Percentiles rank a stretch among this genome's conserved stretches.
Evolutionary conservation across 2,329 filamentous ascomycete species (phyloP).

Genomic region (Fusarium xylarioides): DNA sequence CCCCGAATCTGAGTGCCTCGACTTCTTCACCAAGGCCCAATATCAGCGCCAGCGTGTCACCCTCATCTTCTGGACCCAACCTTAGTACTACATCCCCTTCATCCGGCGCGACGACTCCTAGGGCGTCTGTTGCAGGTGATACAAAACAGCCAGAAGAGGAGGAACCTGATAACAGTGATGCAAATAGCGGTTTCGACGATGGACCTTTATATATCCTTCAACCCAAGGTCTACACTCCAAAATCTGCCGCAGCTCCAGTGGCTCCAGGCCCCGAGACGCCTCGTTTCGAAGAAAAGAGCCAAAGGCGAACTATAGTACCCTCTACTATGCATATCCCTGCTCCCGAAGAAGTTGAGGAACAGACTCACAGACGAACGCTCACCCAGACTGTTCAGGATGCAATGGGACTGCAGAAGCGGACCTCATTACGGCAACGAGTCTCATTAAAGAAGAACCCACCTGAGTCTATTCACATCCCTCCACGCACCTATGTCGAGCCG

Average conservation of each 20-base stretch:
- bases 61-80: conserved; percentile 24
- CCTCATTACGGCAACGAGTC: conserved; percentile 63
- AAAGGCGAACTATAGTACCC: conserved; percentile 29
- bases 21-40: conserved; percentile 16
- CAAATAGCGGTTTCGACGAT: conserved; percentile 41
- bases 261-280: conserved; percentile 42
- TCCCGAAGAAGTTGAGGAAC: conserved; percentile 27
- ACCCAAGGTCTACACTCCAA: conserved; percentile 66
- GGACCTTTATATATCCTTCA: conserved; percentile 63
- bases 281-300: conserved; percentile 12
- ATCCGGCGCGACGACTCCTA: conserved; percentile 17
- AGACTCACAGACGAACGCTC: conserved; percentile 30
- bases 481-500: conserved; percentile 41
- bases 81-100: conserved; percentile 5
- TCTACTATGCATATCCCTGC: conserved; percentile 12
- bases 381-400: conserved; percentile 23
- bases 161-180: conserved; percentile 20
- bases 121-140: conserved; percentile 12
- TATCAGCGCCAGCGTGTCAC: conserved; percentile 15
- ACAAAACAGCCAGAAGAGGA: conserved; percentile 5
- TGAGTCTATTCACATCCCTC: conserved; percentile 63
- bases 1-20: conserved; percentile 16
- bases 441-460: conserved; percentile 63
- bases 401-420: conserved; percentile 48
- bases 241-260: conserved; percentile 59